Base-by-base conservation (phyloP, 306 rosid genomes). In the Cotoneaster glaucophyllus region DNA sequence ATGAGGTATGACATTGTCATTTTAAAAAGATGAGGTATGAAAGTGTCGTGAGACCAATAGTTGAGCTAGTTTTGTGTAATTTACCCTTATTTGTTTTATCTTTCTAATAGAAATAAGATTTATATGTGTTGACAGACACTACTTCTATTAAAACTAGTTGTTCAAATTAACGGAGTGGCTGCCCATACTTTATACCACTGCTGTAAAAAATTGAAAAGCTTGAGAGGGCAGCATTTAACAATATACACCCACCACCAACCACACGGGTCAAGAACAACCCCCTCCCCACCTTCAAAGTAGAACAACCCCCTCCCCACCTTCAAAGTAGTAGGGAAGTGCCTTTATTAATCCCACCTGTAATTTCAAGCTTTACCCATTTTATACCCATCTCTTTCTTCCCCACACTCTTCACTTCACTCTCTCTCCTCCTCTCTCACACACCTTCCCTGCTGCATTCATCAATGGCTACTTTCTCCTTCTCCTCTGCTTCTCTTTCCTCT, bases 301-400 rank as follows among this genome's bases (percentile, higher is more conserved):
- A n/a, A n/a, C n/a, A n/a, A n/a, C n/a, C n/a, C 26, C 50, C n/a
- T 32, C 13, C 43, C 43, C 43, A 8, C 43, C 8, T 15, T 48
- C 54, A 22, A 54, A 32, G 25, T 13, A 2, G 26, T 39, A 37
- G 37, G 34, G 73, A 64, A 58, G 53, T 53, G 84, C 85, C 82
- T 83, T 88, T 73, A 88, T 81, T 85, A 65, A 74, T 44, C 74
- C 50, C 85, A 90, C 90, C 97, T 75, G 87, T 76, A 86, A 87
- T 84, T 93, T 86, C 96, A 87, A 64, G 87, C 97, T 71, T 48
- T 75, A 59, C 57, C 85, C 78, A 70, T 79, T 87, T 82, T 83
- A 88, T 78, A 83, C 77, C 75, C 79, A 34, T 56, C 39, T 2
- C 74, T 77, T 57, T 4, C 58, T 59, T 8, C 28, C 80, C 53